Base-by-base conservation (phyloP, 768 basidiomycete species). In the Serendipita sp. region DNA sequence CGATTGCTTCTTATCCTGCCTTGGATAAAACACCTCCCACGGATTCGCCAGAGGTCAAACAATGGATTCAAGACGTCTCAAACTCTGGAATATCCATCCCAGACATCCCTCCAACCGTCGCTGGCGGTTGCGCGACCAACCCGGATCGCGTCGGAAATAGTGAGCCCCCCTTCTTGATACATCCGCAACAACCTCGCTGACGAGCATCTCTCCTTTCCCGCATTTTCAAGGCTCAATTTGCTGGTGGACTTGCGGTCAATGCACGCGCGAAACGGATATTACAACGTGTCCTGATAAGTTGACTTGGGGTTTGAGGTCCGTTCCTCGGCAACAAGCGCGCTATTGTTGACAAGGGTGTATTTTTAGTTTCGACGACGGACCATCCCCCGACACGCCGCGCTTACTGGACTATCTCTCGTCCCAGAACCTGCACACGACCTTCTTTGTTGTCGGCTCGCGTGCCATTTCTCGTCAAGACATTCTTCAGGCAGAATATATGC, bases 371-470 rank as follows among this genome's bases (percentile, higher is more conserved):
- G 86, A 88, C 67, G 90, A 93, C 69, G 89, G 90, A 42, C 92
- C 92, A 2, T 82, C 83, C 11, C 82, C 75, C 44, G 85, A 88
- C 73, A 92, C 90, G 1, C 79, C 87, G 13, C 75, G 84, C 45
- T 78, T 95, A 7, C 75, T 94, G 64, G 70, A 78, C 61, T 92
- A 87, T 72, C 76, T 92, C 34, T 78, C 84, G 64, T 70, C 79
- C 44, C 69, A 78, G 58, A 74, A 83, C 60, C 76, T 94, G 70
- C 84, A 81, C 70, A 79, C 88, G 2, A 95, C 92, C 0, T 91
- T 94, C 78, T 95, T 92, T 72, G 79, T 83, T 64, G 87, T 92
- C 64, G 89, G 91, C 51, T 91, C 90, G 20, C 83, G 90, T 60
- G 82, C 75, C 50, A 79, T 90, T 65, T 83, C 82, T 0, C 81